Base-by-base conservation (phyloP, 768 basidiomycete genomes). In the Trametes maxima region DNA sequence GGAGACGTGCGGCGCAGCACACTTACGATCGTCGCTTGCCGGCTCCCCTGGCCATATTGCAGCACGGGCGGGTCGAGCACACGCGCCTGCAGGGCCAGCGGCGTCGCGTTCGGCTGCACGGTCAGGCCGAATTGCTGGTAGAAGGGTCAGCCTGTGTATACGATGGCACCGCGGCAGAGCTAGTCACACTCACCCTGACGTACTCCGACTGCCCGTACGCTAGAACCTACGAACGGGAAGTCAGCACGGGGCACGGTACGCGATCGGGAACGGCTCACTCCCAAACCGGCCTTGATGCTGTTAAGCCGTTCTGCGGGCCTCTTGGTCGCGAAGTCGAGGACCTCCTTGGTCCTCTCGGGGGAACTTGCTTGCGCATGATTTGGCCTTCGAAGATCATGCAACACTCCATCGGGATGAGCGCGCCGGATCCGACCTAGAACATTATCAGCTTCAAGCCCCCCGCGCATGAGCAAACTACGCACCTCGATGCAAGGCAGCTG, bases 121-220 rank as follows among this genome's bases (percentile, higher is more conserved):
- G 76, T 63, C 81, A 94, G 84, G 8, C 89, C 89, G 63, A 92
- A 92, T 69, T 86, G 80, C 60, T 70, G 57, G 8, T 19, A 44
- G 19, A 14, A 42, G 24, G 16, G 39, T 43, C 14, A 36, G 24
- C 17, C 6, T 14, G 28, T 11, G 22, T 16, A 40, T 19, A n/a
- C 6, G 17, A 17, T 17, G 28, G 28, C 24, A 25, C 33, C 10
- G 13, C 16, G 40, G 40, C 22, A 33, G 17, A 16, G 28, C 24
- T 6, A 7, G 24, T 36, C 4, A 2, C 13, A 63, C 69, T 39
- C 50, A 70, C 67, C 43, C 82, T 79, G 36, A 92, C 83, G 63
- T 89, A 91, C 71, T 90, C 84, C 0, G 88, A 90, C 70, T 88
- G 85, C 0, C 87, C 86, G 65, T 90, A 90, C 25, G 81, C 79